Evolutionary conservation across 805 yeast species (phyloP).

Genomic region (Myxozyma lipomycoides): DNA sequence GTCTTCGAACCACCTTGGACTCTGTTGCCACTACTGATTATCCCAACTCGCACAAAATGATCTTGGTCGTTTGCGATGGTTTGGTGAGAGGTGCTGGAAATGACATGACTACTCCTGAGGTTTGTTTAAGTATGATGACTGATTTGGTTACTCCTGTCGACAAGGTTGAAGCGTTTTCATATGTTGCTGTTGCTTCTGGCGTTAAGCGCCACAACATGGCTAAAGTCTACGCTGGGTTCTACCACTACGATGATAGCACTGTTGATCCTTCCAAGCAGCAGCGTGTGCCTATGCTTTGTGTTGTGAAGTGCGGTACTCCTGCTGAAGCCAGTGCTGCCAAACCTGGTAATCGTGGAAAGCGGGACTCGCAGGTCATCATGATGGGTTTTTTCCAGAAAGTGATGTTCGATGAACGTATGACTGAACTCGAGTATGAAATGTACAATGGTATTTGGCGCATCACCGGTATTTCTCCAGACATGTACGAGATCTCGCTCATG

Average conservation of each 20-base stretch:
- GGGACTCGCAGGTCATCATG: conserved; percentile 87
- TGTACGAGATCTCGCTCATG: conserved; percentile 80
- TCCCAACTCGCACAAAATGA: conserved; percentile 89
- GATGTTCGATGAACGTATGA: conserved; percentile 91
- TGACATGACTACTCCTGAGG: conserved; percentile 81
- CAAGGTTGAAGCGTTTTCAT: conserved; percentile 75
- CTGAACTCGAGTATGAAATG: conserved; percentile 78
- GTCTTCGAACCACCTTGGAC: conserved; percentile 82
- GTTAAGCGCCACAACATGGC: conserved; percentile 96
- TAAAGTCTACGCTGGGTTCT: conserved; percentile 90
- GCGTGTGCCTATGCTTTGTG: conserved; percentile 71
- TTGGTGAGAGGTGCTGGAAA: conserved; percentile 92
- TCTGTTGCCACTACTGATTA: conserved; percentile 92
- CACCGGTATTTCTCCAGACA: conserved; percentile 77
- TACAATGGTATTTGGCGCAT: conserved; percentile 70
- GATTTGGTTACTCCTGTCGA: conserved; percentile 68
- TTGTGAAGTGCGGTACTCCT: conserved; percentile 87
- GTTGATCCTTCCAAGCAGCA: conserved; percentile 74
- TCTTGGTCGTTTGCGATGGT: conserved; percentile 89
- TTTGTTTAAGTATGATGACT: conserved; percentile 80
- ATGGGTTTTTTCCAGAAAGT: conserved; percentile 88
- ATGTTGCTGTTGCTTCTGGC: conserved; percentile 95
- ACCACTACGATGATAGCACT: conserved; percentile 72
- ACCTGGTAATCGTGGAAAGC: conserved; percentile 95
- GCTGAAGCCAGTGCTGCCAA: conserved; percentile 62